Percentiles rank a stretch among this genome's conserved stretches.
phyloP scores from a whole-genome alignment of 2,329 filamentous ascomycete species.

The Apiospora phragmitis region DNA sequence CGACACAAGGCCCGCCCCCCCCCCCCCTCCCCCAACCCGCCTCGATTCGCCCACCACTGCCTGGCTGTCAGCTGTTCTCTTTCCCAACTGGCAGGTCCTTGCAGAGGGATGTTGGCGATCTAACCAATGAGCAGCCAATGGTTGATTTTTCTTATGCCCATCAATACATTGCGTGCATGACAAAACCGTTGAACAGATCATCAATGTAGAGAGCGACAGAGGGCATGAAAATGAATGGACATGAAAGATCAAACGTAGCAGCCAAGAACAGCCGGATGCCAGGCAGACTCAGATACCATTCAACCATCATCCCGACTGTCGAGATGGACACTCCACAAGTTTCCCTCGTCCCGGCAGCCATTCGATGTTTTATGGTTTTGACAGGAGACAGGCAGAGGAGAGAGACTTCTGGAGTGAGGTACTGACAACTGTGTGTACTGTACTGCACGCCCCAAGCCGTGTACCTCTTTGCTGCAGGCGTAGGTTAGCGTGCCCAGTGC shows the following conservation, averaged over 20 bases:
- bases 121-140: background rate
- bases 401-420: background rate
- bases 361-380: conserved; percentile 6
- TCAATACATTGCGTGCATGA: background rate
- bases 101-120: background rate
- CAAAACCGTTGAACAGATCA: background rate
- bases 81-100: background rate
- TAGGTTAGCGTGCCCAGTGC: background rate
- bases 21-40: background rate
- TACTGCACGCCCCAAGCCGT: background rate
- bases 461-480: background rate
- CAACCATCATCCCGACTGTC: background rate
- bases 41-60: background rate
- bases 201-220: background rate
- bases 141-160: background rate
- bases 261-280: background rate
- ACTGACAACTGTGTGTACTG: background rate
- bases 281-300: background rate
- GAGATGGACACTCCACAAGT: background rate
- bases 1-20: background rate
- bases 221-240: background rate
- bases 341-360: conserved; percentile 1
- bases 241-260: background rate
- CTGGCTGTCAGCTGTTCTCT: background rate
- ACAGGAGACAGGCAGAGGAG: background rate